A percentile compares a stretch with the other conserved stretches of the same genome.
These are phyloP conservation scores for Bassia scoparia DNA, from an alignment of 148 eudicot species.

Conservation along the genomic window DNA sequence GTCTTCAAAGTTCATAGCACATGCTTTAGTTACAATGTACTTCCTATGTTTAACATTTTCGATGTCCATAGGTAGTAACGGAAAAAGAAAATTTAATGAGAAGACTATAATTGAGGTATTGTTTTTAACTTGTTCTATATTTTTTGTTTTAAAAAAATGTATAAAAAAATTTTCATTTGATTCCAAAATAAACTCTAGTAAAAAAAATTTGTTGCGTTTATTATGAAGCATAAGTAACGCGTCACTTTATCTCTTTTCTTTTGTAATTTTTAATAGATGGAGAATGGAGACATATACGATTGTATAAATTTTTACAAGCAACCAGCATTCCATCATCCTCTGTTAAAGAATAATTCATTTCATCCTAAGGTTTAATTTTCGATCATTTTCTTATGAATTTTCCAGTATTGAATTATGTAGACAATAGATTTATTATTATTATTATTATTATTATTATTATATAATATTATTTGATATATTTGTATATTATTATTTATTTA, in stretches of 20 bases:
- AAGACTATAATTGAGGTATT: conserved; percentile 14
- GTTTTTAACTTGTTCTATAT: not conserved
- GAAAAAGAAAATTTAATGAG: not conserved
- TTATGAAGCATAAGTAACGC: not conserved
- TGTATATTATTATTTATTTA: no score
- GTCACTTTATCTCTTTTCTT: not conserved
- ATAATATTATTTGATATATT: no score
- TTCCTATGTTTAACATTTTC: not conserved
- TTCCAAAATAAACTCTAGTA: not conserved
- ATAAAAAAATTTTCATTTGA: no score
- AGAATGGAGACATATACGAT: conserved; percentile 8
- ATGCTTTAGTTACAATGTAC: not conserved
- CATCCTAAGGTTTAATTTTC: conserved; percentile 4
- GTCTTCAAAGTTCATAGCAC: not conserved
- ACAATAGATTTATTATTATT: no score
- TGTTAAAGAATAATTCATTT: not conserved
- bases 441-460: no score
- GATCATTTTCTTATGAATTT: no score
- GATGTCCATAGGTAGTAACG: not conserved
- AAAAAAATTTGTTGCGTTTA: not conserved
- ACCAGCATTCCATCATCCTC: conserved; percentile 8
- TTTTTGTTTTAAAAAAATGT: no score
- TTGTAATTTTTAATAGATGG: not conserved
- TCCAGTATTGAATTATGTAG: not conserved
- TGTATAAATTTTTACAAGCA: conserved; percentile 21